phyloP scores from a whole-genome alignment of 768 basidiomycete species.

The Tylopilus vinaceipallidus region DNA sequence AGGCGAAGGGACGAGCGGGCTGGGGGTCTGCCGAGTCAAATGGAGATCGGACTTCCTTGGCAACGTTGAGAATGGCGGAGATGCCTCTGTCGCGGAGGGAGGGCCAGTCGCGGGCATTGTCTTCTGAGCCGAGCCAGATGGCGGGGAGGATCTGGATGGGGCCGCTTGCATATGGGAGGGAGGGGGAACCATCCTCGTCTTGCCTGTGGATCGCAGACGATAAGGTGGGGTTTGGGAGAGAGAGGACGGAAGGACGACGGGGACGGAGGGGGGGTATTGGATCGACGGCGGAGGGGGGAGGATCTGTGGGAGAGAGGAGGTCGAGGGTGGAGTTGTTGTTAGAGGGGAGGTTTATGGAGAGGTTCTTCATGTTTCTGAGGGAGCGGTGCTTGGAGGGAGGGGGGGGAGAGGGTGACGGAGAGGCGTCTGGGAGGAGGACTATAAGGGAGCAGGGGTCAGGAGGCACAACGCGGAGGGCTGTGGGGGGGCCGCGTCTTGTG shows the following conservation, averaged over 20 bases:
- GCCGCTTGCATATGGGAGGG: constrained; percentile 74
- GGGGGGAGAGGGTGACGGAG: constrained; percentile 14
- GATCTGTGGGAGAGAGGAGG: constrained; percentile 36
- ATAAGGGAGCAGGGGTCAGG: constrained; percentile 50
- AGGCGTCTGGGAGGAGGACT: constrained; percentile 24
- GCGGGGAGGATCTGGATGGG: constrained; percentile 83
- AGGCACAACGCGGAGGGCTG: constrained; percentile 62
- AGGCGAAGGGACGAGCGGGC: constrained; percentile 58
- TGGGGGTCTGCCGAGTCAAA: constrained; percentile 51
- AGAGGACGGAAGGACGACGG: constrained; percentile 69
- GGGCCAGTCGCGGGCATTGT: constrained; percentile 83
- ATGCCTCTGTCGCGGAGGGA: constrained; percentile 70
- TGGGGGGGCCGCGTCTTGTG: no score
- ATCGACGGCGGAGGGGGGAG: constrained; percentile 33
- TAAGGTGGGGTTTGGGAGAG: constrained; percentile 56
- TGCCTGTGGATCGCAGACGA: constrained; percentile 57
- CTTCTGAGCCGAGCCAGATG: constrained; percentile 89
- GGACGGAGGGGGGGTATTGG: constrained; percentile 36
- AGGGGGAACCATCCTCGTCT: constrained; percentile 59
- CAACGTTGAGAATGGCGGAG: constrained; percentile 84
- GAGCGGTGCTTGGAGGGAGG: constrained; percentile 43
- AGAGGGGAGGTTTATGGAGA: constrained; percentile 67
- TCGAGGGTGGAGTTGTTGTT: constrained; percentile 57
- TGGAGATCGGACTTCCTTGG: constrained; percentile 83
- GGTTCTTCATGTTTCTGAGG: constrained; percentile 70